Evolutionary conservation across 2,329 filamentous ascomycete species (phyloP).

Genomic region (Colletotrichum phormii): DNA sequence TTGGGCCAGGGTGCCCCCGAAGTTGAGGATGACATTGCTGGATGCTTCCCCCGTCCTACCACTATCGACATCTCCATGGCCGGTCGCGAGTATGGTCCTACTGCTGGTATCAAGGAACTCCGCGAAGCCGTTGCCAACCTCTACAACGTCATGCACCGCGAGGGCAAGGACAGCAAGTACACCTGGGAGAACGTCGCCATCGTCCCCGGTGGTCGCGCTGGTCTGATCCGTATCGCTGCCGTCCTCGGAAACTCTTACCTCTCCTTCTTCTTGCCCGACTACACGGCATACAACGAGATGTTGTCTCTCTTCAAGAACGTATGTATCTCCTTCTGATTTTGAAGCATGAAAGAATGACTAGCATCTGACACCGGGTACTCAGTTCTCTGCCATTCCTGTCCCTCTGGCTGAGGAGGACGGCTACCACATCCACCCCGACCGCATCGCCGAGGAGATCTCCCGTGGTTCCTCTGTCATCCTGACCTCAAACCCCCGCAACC

Average conservation of each 20-base stretch:
- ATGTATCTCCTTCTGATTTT: slow-evolving; percentile 40
- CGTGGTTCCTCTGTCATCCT: slow-evolving; percentile 89
- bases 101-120: slow-evolving; percentile 91
- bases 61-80: slow-evolving; percentile 82
- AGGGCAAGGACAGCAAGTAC: slow-evolving; percentile 89
- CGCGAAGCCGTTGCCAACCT: slow-evolving; percentile 89
- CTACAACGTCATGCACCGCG: slow-evolving; percentile 92
- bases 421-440: slow-evolving; percentile 93
- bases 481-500: slow-evolving; percentile 95
- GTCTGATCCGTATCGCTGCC: slow-evolving; percentile 93
- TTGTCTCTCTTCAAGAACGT: slow-evolving; percentile 92
- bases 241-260: slow-evolving; percentile 93
- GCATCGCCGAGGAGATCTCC: slow-evolving; percentile 91
- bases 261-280: slow-evolving; percentile 94
- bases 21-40: slow-evolving; percentile 91
- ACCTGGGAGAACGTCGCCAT: slow-evolving; percentile 98
- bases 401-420: slow-evolving; percentile 86
- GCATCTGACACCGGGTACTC: not conserved
- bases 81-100: slow-evolving; percentile 91
- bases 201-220: slow-evolving; percentile 91
- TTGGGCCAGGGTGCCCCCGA: slow-evolving; percentile 94
- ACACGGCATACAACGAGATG: slow-evolving; percentile 99
- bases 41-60: slow-evolving; percentile 86
- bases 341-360: not conserved
- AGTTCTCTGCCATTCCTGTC: slow-evolving; percentile 89